Base-by-base conservation (phyloP, 176 grass and related monocot genomes). In the Zoysia japonica region DNA sequence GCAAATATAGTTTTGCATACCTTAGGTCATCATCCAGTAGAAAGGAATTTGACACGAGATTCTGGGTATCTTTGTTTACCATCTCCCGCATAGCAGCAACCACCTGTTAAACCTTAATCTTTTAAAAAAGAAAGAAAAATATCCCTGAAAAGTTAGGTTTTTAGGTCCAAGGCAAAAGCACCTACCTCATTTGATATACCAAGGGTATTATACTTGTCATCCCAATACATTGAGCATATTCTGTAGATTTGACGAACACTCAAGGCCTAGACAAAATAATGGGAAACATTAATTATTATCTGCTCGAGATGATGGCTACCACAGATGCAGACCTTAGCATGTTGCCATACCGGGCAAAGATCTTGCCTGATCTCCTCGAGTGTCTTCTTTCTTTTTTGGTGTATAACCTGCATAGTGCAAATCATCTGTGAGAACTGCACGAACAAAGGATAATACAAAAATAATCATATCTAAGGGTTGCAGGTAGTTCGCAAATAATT, bases 151-250 rank as follows among this genome's bases (percentile, higher is more conserved):
- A 37, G 42, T 37, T 8, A 74, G n/a, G 61, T 7, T 36, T 47
- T 17, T 14, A 78, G 62, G 78, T 49, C 47, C 35, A 71, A 68
- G 65, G 68, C 46, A 59, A 28, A 28, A 77, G 3, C 19, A 20
- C 69, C 83, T 11, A 87, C 96, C 88, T 95, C 96, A 17, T 53
- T 79, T 66, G 95, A 98, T 70, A 98, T 91, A 67, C 95, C 87
- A 48, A 84, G 86, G 11, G 95, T 98, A 54, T 85, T 82, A 41
- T 98, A 98, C 83, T 89, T 94, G 71, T 98, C 95, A 81, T 98
- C 95, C 95, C 95, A 98, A 63, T 98, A 98, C 92, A 94, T 94
- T 15, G 92, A 92, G 80, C 95, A 98, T 91, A 98, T 98, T 77
- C 95, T 74, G 62, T 98, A 98, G 67, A 98, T 98, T 87, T 98